Base-by-base conservation (phyloP, 2,329 filamentous ascomycete genomes). In the Bisporella sp. region DNA sequence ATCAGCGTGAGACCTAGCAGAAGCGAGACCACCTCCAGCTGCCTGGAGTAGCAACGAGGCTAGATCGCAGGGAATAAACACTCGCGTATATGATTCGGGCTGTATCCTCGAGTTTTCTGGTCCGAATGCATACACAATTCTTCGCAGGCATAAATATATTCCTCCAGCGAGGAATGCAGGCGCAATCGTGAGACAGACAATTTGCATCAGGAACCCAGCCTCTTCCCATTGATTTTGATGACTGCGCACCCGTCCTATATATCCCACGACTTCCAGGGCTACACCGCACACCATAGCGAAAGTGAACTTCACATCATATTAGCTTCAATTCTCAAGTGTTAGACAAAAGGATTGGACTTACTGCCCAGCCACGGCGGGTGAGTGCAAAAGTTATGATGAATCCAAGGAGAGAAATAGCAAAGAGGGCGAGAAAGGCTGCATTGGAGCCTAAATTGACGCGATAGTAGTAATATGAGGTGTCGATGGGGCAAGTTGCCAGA, bases 51-150 rank as follows among this genome's bases (percentile, higher is more conserved):
- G 57, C 2, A 86, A 72, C 2, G 79, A 80, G 50, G 82, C 51
- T 33, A 84, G 58, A 63, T 86, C 82, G 67, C 78, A 83, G 46
- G 78, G 72, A 57, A 85, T 78, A 68, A 86, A 85, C 73, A 75
- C 21, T n/a, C 73, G 63, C 7, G 75, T 77, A 54, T 77, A 78
- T 48, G 66, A 69, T 51, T 69, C 65, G 0, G 75, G 74, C 21
- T 62, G 64, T 48, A 78, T 68, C 33, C 73, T 62, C n/a, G 72
- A 76, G 59, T 75, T 73, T 59, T 74, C 69, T 0, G 68, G 62
- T 0, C 74, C 74, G 57, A 74, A 75, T 1, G 68, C 71, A 45
- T 67, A 65, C 8, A 77, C 74, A 54, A 78, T 75, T 39, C 70
- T 66, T 8, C 73, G 63, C 45, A 85, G 68, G 53, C 78, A 82